phyloP scores from a whole-genome alignment of 2,329 filamentous ascomycete genomes.

The Didymella segeticola region DNA sequence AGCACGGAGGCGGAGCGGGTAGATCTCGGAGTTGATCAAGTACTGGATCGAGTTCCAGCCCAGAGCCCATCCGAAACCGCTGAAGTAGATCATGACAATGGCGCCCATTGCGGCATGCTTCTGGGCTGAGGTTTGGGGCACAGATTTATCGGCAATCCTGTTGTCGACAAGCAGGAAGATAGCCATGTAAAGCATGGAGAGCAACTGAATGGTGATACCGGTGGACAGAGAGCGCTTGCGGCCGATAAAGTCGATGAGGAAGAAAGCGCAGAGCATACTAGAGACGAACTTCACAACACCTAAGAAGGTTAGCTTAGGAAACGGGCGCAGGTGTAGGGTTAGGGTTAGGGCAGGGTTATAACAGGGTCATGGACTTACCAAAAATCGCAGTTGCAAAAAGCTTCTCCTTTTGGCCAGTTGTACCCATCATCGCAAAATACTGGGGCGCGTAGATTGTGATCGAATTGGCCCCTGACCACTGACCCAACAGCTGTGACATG shows the following conservation, averaged over 20 bases:
- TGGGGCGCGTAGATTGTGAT: conserved; percentile 81
- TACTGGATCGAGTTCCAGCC: conserved; percentile 80
- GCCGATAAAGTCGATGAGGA: conserved; percentile 80
- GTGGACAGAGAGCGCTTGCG: conserved; percentile 65
- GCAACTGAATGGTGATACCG: conserved; percentile 57
- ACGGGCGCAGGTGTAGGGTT: too few relatives aligned
- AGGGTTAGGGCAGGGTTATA: too few relatives aligned
- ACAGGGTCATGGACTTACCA: too few relatives aligned
- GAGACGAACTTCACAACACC: conserved; percentile 67
- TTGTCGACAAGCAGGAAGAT: conserved; percentile 66
- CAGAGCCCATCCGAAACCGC: conserved; percentile 49
- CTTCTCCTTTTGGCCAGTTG: conserved; percentile 70
- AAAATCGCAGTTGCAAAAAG: conserved; percentile 78
- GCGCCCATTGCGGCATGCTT: conserved; percentile 68
- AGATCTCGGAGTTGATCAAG: conserved; percentile 78
- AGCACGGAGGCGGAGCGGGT: conserved; percentile 75
- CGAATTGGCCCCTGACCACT: conserved; percentile 75
- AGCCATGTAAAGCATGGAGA: conserved; percentile 63
- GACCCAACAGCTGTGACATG: conserved; percentile 73
- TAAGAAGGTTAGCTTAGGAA: too few relatives aligned
- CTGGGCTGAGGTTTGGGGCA: conserved; percentile 57
- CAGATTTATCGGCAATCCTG: conserved; percentile 59
- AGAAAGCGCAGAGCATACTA: conserved; percentile 73
- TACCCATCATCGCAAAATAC: conserved; percentile 75
- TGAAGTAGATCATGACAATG: conserved; percentile 68